Base-by-base conservation (phyloP, 352 stramenopile species). In the Stramenopiles sp. region DNA sequence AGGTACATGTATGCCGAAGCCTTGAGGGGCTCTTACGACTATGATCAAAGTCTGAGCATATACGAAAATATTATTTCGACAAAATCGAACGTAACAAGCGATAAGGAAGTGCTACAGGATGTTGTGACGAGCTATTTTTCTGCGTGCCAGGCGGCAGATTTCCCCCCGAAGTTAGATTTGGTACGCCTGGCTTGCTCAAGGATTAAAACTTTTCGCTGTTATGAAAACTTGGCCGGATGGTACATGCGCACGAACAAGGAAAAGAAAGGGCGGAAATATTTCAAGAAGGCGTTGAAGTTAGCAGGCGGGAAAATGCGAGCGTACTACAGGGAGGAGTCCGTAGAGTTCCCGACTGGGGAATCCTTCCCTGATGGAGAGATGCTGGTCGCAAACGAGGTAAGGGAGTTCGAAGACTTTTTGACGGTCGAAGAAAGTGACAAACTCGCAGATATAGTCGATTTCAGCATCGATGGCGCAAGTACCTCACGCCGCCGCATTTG, bases 201-300 rank as follows among this genome's bases (percentile, higher is more conserved):
- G 12, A 6, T 71, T 6, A 71, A 71, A 6, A 6, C 53, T 6
- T 71, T 71, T 6, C 53, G 53, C 6, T 71, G 53, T 6, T 71
- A 71, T 71, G 53, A 71, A 71, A 31, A 71, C 12, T 71, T 71
- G 35, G 53, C 31, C 6, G 53, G 53, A 63, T 63, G 43, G 43
- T 63, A 63, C 25, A 63, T 63, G 43, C 43, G 25, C 25, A 12
- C 25, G 25, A 63, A 63, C 25, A 63, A 63, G 25, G 25, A 18
- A 18, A 63, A 63, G 25, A 63, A 63, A 63, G 43, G 12, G 43
- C 12, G 25, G 25, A 63, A 63, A 63, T 63, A 63, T 63, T 63
- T 63, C 25, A 63, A 63, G 12, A 63, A 63, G 25, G 43, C 43
- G 25, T 63, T 63, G 25, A 63, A 63, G 25, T 63, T 63, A 12